phyloP scores from a whole-genome alignment of 805 yeast genomes.

The Starmera amethionina region DNA sequence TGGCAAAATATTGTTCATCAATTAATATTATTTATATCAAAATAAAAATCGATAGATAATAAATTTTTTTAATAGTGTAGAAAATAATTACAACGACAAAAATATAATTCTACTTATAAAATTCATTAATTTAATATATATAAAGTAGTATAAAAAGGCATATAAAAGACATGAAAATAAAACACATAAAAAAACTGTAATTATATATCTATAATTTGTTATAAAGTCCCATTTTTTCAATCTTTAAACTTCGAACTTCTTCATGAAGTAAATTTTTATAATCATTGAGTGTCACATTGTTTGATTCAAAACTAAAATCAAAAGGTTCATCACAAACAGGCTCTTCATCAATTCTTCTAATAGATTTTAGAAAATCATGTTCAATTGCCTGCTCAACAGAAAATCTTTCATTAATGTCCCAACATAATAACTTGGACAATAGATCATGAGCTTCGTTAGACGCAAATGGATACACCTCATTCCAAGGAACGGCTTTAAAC shows the following conservation, averaged over 20 bases:
- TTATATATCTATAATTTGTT: neutral
- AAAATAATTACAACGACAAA: no score
- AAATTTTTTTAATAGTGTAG: no score
- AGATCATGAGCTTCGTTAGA: conserved; percentile 40
- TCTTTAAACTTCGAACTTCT: conserved; percentile 44
- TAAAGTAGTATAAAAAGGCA: no score
- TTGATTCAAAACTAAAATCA: conserved; percentile 58
- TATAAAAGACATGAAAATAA: no score
- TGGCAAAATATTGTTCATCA: no score
- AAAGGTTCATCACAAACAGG: conserved; percentile 39
- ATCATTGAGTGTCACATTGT: conserved; percentile 27
- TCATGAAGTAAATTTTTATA: conserved; percentile 37
- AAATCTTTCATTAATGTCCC: conserved; percentile 51
- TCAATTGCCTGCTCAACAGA: conserved; percentile 46
- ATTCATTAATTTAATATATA: no score
- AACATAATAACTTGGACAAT: conserved; percentile 44
- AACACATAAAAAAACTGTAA: no score
- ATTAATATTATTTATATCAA: no score
- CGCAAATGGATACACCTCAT: conserved; percentile 53
- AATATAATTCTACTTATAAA: no score
- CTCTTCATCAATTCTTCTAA: conserved; percentile 50
- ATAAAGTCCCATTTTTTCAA: conserved; percentile 15
- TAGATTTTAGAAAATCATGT: conserved; percentile 43
- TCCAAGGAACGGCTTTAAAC: conserved; percentile 37
- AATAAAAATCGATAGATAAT: no score